Conservation (phyloP, 148 eudicot genomes). For the Linanthus parryae region DNA sequence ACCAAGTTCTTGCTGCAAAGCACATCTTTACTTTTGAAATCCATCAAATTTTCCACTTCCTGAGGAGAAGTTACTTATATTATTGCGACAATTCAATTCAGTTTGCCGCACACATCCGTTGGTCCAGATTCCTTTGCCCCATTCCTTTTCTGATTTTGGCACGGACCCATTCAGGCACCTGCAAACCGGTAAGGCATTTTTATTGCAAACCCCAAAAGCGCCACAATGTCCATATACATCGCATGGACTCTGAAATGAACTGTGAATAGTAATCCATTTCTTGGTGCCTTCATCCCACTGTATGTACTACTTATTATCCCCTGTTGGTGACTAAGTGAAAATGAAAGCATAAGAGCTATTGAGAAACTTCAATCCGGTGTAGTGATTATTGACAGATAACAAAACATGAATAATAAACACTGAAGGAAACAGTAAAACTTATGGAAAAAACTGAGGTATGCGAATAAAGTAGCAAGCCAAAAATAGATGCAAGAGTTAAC, state of each 20-base stretch:
- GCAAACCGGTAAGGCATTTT: background rate
- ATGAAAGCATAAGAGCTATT: background rate
- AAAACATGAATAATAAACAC: too few relatives aligned
- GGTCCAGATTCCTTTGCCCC: conserved; percentile 8
- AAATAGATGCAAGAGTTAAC: too few relatives aligned
- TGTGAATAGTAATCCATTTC: background rate
- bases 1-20: too few relatives aligned
- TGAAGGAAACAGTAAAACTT: too few relatives aligned
- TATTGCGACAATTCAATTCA: too few relatives aligned
- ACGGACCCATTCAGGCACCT: conserved; percentile 13
- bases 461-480: too few relatives aligned
- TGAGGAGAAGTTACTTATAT: too few relatives aligned
- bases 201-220: conserved; percentile 12
- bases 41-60: too few relatives aligned
- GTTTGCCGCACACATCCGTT: conserved; percentile 15
- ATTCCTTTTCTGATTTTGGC: conserved; percentile 10
- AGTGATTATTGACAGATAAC: too few relatives aligned
- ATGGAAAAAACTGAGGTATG: too few relatives aligned
- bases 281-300: background rate
- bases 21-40: too few relatives aligned
- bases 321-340: background rate
- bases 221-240: conserved; percentile 16
- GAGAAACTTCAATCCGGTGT: background rate
- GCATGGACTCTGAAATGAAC: background rate
- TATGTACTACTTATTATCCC: background rate